These are phyloP conservation scores for Candida morakotiae DNA, from an alignment of 805 yeast species.

Conservation along the genomic window DNA sequence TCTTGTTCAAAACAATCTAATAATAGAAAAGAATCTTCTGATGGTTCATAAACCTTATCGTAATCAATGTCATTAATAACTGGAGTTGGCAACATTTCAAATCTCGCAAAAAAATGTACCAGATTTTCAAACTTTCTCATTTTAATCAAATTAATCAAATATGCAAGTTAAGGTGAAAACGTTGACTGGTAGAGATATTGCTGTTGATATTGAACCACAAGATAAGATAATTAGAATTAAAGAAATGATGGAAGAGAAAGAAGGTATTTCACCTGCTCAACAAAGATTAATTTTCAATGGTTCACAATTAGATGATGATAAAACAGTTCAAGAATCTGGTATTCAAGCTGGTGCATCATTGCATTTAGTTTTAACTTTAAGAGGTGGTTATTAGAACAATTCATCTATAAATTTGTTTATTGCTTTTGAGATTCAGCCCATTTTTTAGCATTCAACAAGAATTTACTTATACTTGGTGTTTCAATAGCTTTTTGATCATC, in stretches of 20 bases:
- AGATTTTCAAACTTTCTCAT: too few relatives aligned
- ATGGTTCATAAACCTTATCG: constrained; percentile 86
- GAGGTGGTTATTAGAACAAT: constrained; percentile 60
- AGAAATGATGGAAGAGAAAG: constrained; percentile 91
- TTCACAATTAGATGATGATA: constrained; percentile 84
- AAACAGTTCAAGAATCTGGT: constrained; percentile 68
- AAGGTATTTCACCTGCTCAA: constrained; percentile 95
- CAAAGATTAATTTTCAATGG: constrained; percentile 90
- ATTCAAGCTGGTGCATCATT: constrained; percentile 81
- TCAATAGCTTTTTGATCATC: constrained; percentile 42
- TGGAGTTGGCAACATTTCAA: constrained; percentile 78
- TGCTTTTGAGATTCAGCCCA: constrained; percentile 8
- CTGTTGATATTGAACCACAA: constrained; percentile 66
- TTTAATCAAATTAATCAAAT: constrained; percentile 6
- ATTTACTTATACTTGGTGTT: constrained; percentile 22
- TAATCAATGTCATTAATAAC: constrained; percentile 49
- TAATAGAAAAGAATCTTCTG: constrained; percentile 86
- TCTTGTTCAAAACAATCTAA: constrained; percentile 77
- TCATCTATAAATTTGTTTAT: not conserved
- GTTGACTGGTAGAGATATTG: constrained; percentile 78
- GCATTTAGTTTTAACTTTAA: constrained; percentile 85
- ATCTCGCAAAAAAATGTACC: constrained; percentile 4
- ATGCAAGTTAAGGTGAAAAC: constrained; percentile 76
- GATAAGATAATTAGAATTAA: constrained; percentile 73
- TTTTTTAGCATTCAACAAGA: constrained; percentile 40